Evolutionary conservation across 2,329 filamentous ascomycete genomes (phyloP), one percentile per base, ranked within the genome.

Genomic region (Fusarium sambucinum): DNA sequence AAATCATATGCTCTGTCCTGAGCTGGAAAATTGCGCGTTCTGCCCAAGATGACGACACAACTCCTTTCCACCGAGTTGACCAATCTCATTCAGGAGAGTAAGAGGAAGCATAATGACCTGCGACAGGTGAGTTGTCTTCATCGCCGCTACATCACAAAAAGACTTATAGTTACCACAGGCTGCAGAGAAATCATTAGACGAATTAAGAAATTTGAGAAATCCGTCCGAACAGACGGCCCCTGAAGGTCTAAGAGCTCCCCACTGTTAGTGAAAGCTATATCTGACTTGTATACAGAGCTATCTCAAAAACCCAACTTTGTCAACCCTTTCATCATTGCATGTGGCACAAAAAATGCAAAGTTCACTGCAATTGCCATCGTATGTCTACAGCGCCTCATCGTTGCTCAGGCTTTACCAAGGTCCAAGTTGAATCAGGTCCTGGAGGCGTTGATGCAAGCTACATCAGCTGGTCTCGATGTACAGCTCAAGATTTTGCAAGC

Each of bases 401-500:
- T 97, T 56, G 90, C 92, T 53, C 88, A 89, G 71, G 94, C 92
- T 10, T 83, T 99, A 41, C 92, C 96, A 1, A 87, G 89, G 68
- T 88, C 91, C 55, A 90, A 93, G 70, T 82, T 99, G 55, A 91
- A 90, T 76, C 94, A 97, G 77, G 91, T 97, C 16, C 85, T 99
- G 5, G 92, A 96, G 74, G 94, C 94, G 10, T 85, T 99, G 71
- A 91, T 91, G 76, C 92, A 97, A 77, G 94, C 92, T 48, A 91
- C 92, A 70, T 94, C 84, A 78, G 91, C 93, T 76, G 84, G 88
- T 16, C 81, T 97, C 61, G 96, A 99, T 80, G 92, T 97, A 4
- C 96, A 99, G 76, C 87, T 99, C 70, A 98, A 98, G 79, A 96
- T 98, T 53, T 83, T 99, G 16, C 96, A 99, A 78, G 93, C 94